A percentile compares a stretch with the other conserved stretches of the same genome.
Evolutionary conservation across 176 grass and related monocot genomes (phyloP).

Genomic region (sorghum (Sorghum bicolor)): Sorghum_bicolor_NCBIv3 NC_012871.2:54591501-54592000

Average conservation of each 20-base stretch:
- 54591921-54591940: background rate
- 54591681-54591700: too few relatives aligned
- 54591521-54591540: too few relatives aligned
- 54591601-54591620: background rate
- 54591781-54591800: too few relatives aligned
- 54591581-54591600: too few relatives aligned
- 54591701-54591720: background rate
- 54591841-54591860: background rate
- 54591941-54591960: background rate
- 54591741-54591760: too few relatives aligned
- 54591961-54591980: background rate
- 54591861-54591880: background rate
- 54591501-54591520: too few relatives aligned
- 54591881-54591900: background rate
- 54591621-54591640: background rate
- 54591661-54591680: background rate
- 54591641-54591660: background rate
- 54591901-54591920: background rate
- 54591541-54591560: too few relatives aligned
- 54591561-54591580: too few relatives aligned
- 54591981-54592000: background rate
- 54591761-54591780: too few relatives aligned
- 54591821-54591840: conserved; percentile 8
- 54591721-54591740: background rate
- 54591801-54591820: background rate